phyloP scores from a whole-genome alignment of 306 rosid species.

The Lupinus albus region DNA sequence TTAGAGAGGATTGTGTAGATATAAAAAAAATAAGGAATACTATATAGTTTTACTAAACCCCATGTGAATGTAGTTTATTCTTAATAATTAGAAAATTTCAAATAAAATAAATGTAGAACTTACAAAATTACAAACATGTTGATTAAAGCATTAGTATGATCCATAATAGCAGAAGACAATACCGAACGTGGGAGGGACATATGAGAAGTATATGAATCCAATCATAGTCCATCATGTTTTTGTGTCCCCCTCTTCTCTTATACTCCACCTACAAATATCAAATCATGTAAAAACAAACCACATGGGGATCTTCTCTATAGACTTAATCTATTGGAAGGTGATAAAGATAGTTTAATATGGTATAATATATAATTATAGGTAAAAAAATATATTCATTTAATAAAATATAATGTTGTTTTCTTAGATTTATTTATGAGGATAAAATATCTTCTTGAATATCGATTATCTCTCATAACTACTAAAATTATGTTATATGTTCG shows the following conservation, averaged over 20 bases:
- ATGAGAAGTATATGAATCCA: slow-evolving; percentile 42
- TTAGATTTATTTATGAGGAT: neutral
- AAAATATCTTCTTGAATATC: no score
- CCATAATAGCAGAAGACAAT: slow-evolving; percentile 38
- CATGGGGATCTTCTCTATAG: neutral
- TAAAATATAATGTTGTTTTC: neutral
- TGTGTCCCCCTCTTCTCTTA: slow-evolving; percentile 30
- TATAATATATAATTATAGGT: no score
- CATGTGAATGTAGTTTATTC: no score
- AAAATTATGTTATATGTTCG: no score
- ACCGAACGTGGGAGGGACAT: slow-evolving; percentile 43
- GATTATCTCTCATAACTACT: no score
- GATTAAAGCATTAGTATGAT: neutral
- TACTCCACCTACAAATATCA: slow-evolving; percentile 17
- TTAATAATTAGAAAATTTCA: no score
- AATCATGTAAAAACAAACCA: neutral
- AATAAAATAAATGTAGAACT: no score
- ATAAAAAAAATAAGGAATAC: no score
- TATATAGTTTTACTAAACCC: no score
- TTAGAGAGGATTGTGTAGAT: no score
- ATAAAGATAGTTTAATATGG: neutral
- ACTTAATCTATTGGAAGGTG: neutral
- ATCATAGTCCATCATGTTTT: slow-evolving; percentile 38
- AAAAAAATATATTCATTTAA: neutral
- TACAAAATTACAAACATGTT: no score